A percentile compares a stretch with the other conserved stretches of the same genome.
These are phyloP conservation scores for Penstemon eatonii DNA, from an alignment of 257 asterid genomes.

Conservation along the genomic window DNA sequence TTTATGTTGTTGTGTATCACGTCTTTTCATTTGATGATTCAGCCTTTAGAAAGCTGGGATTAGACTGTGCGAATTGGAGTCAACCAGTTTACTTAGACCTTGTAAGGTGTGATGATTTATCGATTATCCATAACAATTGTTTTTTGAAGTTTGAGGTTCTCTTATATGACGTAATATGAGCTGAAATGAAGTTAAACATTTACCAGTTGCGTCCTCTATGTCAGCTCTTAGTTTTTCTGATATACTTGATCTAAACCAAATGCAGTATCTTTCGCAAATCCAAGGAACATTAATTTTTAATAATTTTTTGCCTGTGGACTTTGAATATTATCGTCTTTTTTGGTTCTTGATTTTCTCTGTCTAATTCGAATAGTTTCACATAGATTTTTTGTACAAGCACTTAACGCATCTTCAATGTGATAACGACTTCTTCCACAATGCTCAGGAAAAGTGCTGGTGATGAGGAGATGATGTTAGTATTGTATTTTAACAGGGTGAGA, in stretches of 20 bases:
- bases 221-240: not conserved
- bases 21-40: slow-evolving; percentile 40
- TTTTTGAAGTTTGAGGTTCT: slow-evolving; percentile 22
- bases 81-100: slow-evolving; percentile 92
- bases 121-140: slow-evolving; percentile 5
- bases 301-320: slow-evolving; percentile 4
- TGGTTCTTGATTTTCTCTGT: not conserved
- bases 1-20: slow-evolving; percentile 17
- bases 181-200: not conserved
- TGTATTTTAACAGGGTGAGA: slow-evolving; percentile 83
- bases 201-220: not conserved
- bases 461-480: slow-evolving; percentile 84
- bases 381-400: not conserved
- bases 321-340: slow-evolving; percentile 1
- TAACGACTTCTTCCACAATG: slow-evolving; percentile 25
- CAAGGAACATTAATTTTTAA: not conserved
- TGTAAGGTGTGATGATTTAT: slow-evolving; percentile 52
- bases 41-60: slow-evolving; percentile 93
- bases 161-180: not conserved
- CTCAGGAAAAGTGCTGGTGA: slow-evolving; percentile 85
- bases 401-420: slow-evolving; percentile 3
- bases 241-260: no score
- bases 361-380: no score
- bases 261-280: no score
- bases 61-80: slow-evolving; percentile 98